Percentiles rank a stretch among this genome's conserved stretches.
Conservation (phyloP, 208 protist species). For the Trypanosoma congolense region DNA sequence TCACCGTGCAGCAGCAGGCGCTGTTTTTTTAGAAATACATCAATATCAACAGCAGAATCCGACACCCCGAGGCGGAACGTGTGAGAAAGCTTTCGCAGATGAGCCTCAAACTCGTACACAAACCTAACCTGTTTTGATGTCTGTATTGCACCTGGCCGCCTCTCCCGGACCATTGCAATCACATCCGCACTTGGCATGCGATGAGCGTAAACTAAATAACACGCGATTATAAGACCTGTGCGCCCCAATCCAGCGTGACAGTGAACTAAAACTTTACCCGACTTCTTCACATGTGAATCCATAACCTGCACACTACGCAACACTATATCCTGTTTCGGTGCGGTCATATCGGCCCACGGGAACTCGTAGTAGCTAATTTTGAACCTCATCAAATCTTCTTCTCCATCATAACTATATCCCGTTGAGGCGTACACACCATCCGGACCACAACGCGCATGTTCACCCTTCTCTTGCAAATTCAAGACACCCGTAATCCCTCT, state of each 20-base stretch:
- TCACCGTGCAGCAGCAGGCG: slow-evolving; percentile 77
- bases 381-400: slow-evolving; percentile 82
- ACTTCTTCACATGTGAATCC: slow-evolving; percentile 84
- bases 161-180: slow-evolving; percentile 65
- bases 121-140: slow-evolving; percentile 80
- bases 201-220: slow-evolving; percentile 84
- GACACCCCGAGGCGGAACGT: slow-evolving; percentile 77
- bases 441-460: slow-evolving; percentile 88
- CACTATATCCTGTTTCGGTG: slow-evolving; percentile 83
- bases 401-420: slow-evolving; percentile 89
- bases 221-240: slow-evolving; percentile 89
- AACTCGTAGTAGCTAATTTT: slow-evolving; percentile 89
- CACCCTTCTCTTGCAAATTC: slow-evolving; percentile 89
- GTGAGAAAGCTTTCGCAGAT: slow-evolving; percentile 76
- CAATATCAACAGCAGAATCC: slow-evolving; percentile 66
- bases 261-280: slow-evolving; percentile 85
- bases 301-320: slow-evolving; percentile 89
- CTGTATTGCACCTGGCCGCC: slow-evolving; percentile 80
- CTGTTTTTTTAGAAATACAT: slow-evolving; percentile 77
- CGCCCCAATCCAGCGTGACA: slow-evolving; percentile 90
- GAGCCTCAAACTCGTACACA: slow-evolving; percentile 81
- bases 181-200: slow-evolving; percentile 69
- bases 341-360: slow-evolving; percentile 89
- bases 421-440: slow-evolving; percentile 77
- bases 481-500: slow-evolving; percentile 79